Evolutionary conservation across 2,329 filamentous ascomycete genomes (phyloP), one percentile per base, ranked within the genome.

Genomic region (Hypocrella siamensis): DNA sequence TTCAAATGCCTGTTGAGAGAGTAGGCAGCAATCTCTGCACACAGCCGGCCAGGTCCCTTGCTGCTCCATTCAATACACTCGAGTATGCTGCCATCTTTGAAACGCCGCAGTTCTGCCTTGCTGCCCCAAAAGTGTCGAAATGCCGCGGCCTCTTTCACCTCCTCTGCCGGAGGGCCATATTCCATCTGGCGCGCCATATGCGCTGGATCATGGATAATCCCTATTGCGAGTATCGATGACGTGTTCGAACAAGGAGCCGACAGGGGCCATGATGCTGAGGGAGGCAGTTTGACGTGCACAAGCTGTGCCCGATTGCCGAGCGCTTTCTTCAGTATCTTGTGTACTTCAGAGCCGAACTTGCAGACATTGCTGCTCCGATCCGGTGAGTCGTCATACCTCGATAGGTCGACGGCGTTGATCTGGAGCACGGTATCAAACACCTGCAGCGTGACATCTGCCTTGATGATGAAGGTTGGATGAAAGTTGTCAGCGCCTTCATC

Each of bases 51-150:
- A 2, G 73, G 60, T 2, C 68, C 61, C 33, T 70, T 65, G 40
- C 75, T 69, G 3, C 65, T 65, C 90, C 90, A 98, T 15, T 93
- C 77, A 19, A 96, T 62, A 46, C 82, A 93, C 53, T 98, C 92
- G 7, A 85, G 66, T 41, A 98, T 94, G 44, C 79, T 88, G 16
- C 90, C 90, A 46, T 96, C 85, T 45, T 86, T 92, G 63, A 98
- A 98, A 15, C 90, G 80, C 40, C 90, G 74, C 28, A 98, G 65
- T 52, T 98, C 90, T 2, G 90, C 73, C 51, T 90, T 93, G 8
- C 88, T 79, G 6, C 88, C 90, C 90, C 92, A 98, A 50, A 98
- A 96, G 21, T 77, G 72, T 22, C 83, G 80, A 52, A 94, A 98
- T 19, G 67, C 67, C 8, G 75, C 74, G 17, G 85, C 79, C 40